A percentile compares a stretch with the other conserved stretches of the same genome.
These are phyloP conservation scores for Neoboletus subvelutipes DNA, from an alignment of 768 basidiomycete genomes.

Conservation along the genomic window DNA sequence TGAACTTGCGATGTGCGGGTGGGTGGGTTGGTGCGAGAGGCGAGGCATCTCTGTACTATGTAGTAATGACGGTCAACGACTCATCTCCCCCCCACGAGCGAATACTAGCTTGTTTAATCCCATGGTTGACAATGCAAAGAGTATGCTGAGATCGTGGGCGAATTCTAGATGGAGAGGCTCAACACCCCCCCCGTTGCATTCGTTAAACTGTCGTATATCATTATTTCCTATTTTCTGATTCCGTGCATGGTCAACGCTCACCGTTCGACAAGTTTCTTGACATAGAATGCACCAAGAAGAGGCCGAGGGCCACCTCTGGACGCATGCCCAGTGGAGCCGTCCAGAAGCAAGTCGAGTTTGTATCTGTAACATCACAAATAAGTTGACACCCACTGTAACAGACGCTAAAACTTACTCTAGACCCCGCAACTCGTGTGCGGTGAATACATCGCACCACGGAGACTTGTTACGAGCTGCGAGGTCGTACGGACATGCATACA, in stretches of 20 bases:
- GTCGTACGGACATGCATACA: constrained; percentile 44
- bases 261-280: constrained; percentile 41
- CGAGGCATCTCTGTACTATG: constrained; percentile 36
- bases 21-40: constrained; percentile 31
- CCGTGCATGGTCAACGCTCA: constrained; percentile 3
- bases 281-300: constrained; percentile 37
- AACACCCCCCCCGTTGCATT: constrained; percentile 30
- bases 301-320: constrained; percentile 30
- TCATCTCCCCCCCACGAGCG: not conserved
- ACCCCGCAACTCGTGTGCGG: constrained; percentile 29
- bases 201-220: constrained; percentile 26
- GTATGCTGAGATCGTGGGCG: constrained; percentile 40
- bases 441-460: constrained; percentile 44
- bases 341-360: constrained; percentile 37
- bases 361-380: constrained; percentile 24
- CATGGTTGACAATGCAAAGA: constrained; percentile 38
- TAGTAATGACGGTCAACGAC: not conserved
- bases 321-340: constrained; percentile 35
- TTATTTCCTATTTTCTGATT: not conserved
- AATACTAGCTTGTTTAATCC: constrained; percentile 36
- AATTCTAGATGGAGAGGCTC: constrained; percentile 41
- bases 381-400: not conserved
- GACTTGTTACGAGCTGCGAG: constrained; percentile 35
- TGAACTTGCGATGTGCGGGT: constrained; percentile 33
- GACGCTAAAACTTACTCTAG: constrained; percentile 34